Evolutionary conservation across 2,329 filamentous ascomycete genomes (phyloP), one percentile per base, ranked within the genome.

Genomic region (Fusarium cicatricum): DNA sequence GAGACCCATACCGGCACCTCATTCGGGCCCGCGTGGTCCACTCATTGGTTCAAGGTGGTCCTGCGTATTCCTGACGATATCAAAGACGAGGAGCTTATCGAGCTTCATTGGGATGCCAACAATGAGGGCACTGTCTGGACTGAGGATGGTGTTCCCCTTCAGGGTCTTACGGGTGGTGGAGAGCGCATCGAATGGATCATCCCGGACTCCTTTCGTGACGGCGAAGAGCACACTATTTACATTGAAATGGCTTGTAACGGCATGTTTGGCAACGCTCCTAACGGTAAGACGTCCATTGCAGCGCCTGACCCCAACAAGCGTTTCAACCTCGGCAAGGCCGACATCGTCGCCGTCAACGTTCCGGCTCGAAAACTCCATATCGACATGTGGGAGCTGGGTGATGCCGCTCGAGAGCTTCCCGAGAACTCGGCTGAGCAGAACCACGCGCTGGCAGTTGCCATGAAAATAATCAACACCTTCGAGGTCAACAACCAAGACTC

Each of bases 201-300:
- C 38, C 94, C 95, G 9, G 81, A 91, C 44, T 80, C 81, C 14
- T 97, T 90, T 77, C 85, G 90, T 58, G 91, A 97, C 73, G 93
- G 92, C 47, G 87, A 94, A 72, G 85, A 92, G 69, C 93, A 98
- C 73, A 86, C 83, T 15, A 90, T 99, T 68, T 99, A 97, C 74
- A 89, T 99, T 62, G 95, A 99, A 78, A 97, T 98, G 91, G 95
- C 95, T 16, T 98, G 95, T 78, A 99, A 99, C 74, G 88, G 89
- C 74, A 98, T 98, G 93, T 98, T 98, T 77, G 95, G 95, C 66
- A 97, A 97, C 73, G 90, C 92, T 0, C 83, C 89, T 0, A 89
- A 89, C 16, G 92, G 91, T 21, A 91, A 96, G 73, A 66, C 64
- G 38, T 86, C 83, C 28, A 98, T 97, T 65, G 91, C 96, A 72